Conservation (phyloP, 768 basidiomycete genomes). For the Flagelloscypha sp. region DNA sequence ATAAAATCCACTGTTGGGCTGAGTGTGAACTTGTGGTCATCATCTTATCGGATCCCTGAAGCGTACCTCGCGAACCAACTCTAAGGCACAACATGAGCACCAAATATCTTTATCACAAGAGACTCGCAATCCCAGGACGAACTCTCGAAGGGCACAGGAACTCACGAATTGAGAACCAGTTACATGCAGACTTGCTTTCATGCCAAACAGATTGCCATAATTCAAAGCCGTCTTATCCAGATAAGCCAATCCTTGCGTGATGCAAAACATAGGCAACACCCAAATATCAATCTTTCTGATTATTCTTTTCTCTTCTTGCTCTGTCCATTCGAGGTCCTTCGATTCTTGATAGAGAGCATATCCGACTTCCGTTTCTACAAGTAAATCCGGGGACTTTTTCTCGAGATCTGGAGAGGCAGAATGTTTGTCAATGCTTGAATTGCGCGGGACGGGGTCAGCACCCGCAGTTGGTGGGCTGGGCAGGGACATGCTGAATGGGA, state of each 20-base stretch:
- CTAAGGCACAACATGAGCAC: neutral
- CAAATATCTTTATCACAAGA: too few relatives aligned
- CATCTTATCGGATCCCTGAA: too few relatives aligned
- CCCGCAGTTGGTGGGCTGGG: too few relatives aligned
- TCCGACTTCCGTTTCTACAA: too few relatives aligned
- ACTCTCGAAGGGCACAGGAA: neutral
- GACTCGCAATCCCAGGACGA: too few relatives aligned
- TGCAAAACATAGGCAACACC: conserved; percentile 21
- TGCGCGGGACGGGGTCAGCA: too few relatives aligned
- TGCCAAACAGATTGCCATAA: conserved; percentile 23
- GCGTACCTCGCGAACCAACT: conserved; percentile 10
- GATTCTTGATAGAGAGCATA: conserved; percentile 11
- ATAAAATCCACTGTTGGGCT: too few relatives aligned
- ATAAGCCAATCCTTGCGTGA: conserved; percentile 21
- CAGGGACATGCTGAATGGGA: too few relatives aligned
- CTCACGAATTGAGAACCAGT: conserved; percentile 9
- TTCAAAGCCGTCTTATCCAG: conserved; percentile 26
- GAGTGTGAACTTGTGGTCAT: too few relatives aligned
- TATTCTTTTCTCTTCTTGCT: conserved; percentile 8
- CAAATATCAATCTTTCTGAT: conserved; percentile 18
- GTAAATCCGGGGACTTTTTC: too few relatives aligned
- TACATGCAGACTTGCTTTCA: conserved; percentile 14
- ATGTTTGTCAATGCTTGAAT: too few relatives aligned
- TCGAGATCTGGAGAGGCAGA: too few relatives aligned
- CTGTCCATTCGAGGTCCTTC: conserved; percentile 8